Evolutionary conservation across 1,284 basidiomycete species (phyloP).

Genomic region (Pseudozyma pruni): DNA sequence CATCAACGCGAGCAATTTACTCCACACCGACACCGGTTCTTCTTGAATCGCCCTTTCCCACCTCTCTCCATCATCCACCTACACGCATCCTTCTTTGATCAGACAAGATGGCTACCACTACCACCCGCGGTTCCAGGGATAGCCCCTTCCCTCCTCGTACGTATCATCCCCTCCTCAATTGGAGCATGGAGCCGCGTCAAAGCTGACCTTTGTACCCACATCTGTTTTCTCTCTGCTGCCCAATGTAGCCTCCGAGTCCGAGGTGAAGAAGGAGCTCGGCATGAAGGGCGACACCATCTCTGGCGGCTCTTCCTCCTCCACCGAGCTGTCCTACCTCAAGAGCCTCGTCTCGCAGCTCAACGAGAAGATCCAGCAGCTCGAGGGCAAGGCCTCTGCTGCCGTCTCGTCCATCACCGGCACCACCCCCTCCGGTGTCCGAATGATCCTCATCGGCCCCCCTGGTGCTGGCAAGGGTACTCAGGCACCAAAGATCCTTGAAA

Average conservation of each 20-base stretch:
- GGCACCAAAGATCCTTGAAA: conserved; percentile 89
- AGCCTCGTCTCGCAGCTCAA: conserved; percentile 64
- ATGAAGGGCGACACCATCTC: conserved; percentile 47
- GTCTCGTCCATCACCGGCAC: conserved; percentile 28
- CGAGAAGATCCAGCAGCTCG: conserved; percentile 60
- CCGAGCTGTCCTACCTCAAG: conserved; percentile 65
- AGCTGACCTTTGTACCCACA: background rate
- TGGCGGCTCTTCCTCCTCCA: conserved; percentile 13
- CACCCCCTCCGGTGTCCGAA: conserved; percentile 70
- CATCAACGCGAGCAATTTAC: background rate
- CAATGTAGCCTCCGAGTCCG: conserved; percentile 23
- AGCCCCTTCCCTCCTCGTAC: conserved; percentile 49
- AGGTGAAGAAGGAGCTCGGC: conserved; percentile 42
- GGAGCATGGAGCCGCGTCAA: too few relatives aligned
- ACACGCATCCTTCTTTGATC: background rate
- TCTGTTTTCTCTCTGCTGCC: background rate
- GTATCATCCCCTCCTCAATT: background rate
- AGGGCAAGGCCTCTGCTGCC: conserved; percentile 40
- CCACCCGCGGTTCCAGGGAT: conserved; percentile 50
- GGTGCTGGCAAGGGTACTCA: conserved; percentile 99
- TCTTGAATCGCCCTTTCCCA: background rate
- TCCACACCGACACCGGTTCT: background rate
- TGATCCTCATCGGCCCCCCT: conserved; percentile 93
- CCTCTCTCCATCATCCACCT: conserved; percentile 5
- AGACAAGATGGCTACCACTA: conserved; percentile 42